Base-by-base conservation (phyloP, 441 rosid genomes). In the Erodium texanum region DNA sequence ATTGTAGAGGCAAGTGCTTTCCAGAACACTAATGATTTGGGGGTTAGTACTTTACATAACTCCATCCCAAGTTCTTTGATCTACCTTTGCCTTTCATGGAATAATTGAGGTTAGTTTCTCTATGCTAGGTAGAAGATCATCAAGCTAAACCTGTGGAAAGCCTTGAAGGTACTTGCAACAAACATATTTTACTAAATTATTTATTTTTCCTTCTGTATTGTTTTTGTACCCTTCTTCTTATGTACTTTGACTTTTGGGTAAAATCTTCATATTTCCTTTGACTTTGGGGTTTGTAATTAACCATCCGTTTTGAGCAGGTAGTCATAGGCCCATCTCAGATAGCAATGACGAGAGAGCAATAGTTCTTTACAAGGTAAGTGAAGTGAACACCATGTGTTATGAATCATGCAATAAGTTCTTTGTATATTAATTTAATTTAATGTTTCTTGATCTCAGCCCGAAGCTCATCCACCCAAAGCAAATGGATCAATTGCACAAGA, bases 331-430 rank as follows among this genome's bases (percentile, higher is more conserved):
- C 66, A 36, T 79, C 36, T 70, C 72, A 68, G 84, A 83, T 65
- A 68, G 81, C 61, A 81, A 62, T n/a, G 94, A 88, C 70, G 94
- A 90, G 82, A 92, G 84, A 82, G 96, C 99, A 68, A 87, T 94
- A 70, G 90, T 92, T 65, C 88, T 94, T 71, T 92, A 88, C 80
- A 79, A 84, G 80, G 99, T 94, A 54, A 76, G 73, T 68, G 63
- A 54, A 76, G 73, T 68, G 63, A 41, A 7, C 66, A 24, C 36
- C 41, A 23, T 62, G 68, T 71, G 12, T 58, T 69, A 66, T 58
- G 5, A 58, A 56, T 72, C 62, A 27, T 41, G 10, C 67, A 50
- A 59, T 19, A 0, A 54, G 66, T 24, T 38, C 20, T 7, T 75
- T 65, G n/a, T 66, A 16, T 34, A 15, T 70, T 58, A 50, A 7